A percentile compares a stretch with the other conserved stretches of the same genome.
phyloP scores from a whole-genome alignment of 768 basidiomycete species.

The Phylloporus sp. region DNA sequence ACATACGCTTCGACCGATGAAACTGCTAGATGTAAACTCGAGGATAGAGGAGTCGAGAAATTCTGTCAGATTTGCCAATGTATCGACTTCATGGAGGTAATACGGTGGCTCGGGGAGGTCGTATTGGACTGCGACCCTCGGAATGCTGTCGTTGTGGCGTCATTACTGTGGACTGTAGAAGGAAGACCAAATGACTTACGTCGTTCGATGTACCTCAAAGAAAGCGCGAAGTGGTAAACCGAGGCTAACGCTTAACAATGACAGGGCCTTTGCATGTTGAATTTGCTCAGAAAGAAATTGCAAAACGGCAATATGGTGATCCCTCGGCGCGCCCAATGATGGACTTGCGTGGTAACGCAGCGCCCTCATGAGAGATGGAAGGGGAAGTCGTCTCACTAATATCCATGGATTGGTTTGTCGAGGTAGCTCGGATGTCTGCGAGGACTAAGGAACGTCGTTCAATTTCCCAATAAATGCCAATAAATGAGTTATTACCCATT shows the following conservation, averaged over 20 bases:
- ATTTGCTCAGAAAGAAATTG: slow-evolving; percentile 28
- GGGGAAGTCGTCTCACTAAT: slow-evolving; percentile 6
- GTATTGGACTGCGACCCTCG: not conserved
- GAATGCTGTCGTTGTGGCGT: slow-evolving; percentile 7
- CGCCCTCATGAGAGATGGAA: slow-evolving; percentile 4
- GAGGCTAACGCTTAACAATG: slow-evolving; percentile 19
- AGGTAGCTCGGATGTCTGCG: slow-evolving; percentile 5
- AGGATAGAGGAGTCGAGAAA: slow-evolving; percentile 17
- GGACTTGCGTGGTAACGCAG: slow-evolving; percentile 3
- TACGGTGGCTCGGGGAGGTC: not conserved
- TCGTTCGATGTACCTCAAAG: slow-evolving; percentile 15
- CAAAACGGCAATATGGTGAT: slow-evolving; percentile 18
- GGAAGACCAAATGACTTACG: slow-evolving; percentile 10
- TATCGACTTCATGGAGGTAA: slow-evolving; percentile 2
- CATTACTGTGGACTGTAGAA: not conserved
- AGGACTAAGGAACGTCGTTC: slow-evolving; percentile 12
- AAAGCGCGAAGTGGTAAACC: slow-evolving; percentile 20
- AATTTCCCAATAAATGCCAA: not conserved
- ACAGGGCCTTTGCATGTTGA: slow-evolving; percentile 24
- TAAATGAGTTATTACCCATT: slow-evolving; percentile 14
- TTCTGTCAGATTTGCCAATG: slow-evolving; percentile 20
- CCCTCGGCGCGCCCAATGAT: slow-evolving; percentile 6
- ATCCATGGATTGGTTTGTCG: slow-evolving; percentile 3
- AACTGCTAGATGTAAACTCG: slow-evolving; percentile 23
- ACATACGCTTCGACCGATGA: slow-evolving; percentile 29